Conservation (phyloP, 2,329 filamentous ascomycete genomes). For the Thielaviopsis musarum region DNA sequence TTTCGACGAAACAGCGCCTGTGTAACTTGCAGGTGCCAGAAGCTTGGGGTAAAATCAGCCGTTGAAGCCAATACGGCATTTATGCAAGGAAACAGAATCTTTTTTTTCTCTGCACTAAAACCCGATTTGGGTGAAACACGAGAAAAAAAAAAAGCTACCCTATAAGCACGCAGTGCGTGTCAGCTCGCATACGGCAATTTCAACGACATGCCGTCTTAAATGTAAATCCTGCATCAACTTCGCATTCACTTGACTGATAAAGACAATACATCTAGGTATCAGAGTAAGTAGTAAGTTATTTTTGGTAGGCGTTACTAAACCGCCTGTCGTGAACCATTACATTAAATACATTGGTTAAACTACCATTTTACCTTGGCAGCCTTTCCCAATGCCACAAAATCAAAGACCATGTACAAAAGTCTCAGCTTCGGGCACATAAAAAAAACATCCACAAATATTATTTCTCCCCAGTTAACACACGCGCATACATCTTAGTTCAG, state of each 20-base stretch:
- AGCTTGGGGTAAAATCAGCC: too few relatives aligned
- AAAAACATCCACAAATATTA: neutral
- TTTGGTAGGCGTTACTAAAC: neutral
- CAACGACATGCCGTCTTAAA: neutral
- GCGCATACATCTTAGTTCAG: conserved; percentile 21
- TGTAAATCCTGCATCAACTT: neutral
- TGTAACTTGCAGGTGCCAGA: too few relatives aligned
- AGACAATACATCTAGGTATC: neutral
- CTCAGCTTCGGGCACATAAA: too few relatives aligned
- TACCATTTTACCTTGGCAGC: neutral
- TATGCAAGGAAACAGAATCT: too few relatives aligned
- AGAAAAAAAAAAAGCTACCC: neutral
- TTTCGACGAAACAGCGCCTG: too few relatives aligned
- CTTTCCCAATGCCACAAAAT: neutral
- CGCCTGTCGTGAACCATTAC: neutral
- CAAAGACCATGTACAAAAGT: neutral
- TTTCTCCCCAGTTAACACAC: neutral
- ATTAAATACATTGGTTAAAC: neutral
- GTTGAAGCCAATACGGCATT: too few relatives aligned
- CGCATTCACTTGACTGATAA: neutral
- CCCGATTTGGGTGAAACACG: neutral
- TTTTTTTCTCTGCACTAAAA: too few relatives aligned
- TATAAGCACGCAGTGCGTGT: too few relatives aligned
- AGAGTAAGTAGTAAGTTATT: neutral
- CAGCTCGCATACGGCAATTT: neutral